Evolutionary conservation across 2,329 filamentous ascomycete genomes (phyloP).

Genomic region (Aspergillus ruber): DNA sequence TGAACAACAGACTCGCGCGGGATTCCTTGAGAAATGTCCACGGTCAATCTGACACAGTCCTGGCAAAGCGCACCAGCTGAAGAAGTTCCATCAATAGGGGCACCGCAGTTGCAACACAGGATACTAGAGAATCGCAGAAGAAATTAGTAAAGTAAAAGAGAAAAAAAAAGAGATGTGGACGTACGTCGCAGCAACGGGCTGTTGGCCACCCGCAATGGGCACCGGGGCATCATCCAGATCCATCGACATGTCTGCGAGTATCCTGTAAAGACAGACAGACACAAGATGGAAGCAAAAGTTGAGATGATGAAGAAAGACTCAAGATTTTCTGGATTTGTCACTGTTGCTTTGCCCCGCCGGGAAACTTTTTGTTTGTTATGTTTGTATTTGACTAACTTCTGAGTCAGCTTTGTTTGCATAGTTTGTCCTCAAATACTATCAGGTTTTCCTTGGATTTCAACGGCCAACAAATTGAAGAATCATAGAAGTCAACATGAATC

Average conservation of each 20-base stretch:
- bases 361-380: conserved; percentile 19
- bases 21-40: conserved; percentile 87
- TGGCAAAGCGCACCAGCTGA: conserved; percentile 84
- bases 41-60: conserved; percentile 89
- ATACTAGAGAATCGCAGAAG: conserved; percentile 51
- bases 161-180: conserved; percentile 15
- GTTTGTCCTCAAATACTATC: conserved; percentile 4
- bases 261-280: background rate
- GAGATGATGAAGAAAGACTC: conserved; percentile 1
- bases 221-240: conserved; percentile 50
- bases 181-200: conserved; percentile 49
- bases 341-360: conserved; percentile 18
- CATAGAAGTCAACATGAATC: conserved; percentile 22
- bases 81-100: conserved; percentile 85
- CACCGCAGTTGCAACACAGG: conserved; percentile 96
- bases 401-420: conserved; percentile 4
- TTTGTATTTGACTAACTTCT: conserved; percentile 12
- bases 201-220: conserved; percentile 39
- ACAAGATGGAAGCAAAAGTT: conserved; percentile 2
- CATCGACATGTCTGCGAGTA: conserved; percentile 38
- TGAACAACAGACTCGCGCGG: conserved; percentile 85
- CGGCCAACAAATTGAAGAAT: background rate
- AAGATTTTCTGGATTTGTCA: conserved; percentile 14
- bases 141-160: conserved; percentile 1
- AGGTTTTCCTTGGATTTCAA: background rate